Evolutionary conservation across 805 yeast species (phyloP), one percentile per base, ranked within the genome.

Genomic region (Candida odintsovae): DNA sequence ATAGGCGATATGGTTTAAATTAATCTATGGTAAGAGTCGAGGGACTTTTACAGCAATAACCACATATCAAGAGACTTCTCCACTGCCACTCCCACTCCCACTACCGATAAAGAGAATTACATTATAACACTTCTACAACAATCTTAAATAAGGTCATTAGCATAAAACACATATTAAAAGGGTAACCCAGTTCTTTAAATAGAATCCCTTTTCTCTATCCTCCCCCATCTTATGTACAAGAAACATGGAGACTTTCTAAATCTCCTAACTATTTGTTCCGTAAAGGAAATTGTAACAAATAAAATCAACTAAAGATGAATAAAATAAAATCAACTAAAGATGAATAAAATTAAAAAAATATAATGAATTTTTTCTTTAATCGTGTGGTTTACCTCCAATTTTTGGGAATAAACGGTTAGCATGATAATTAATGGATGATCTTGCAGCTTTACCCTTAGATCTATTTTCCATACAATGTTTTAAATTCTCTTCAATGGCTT

Each of bases 401-500:
- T 67, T 72, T 50, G 69, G 69, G 53, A 75, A 70, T 35, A 76
- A 62, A 57, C 82, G 70, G 35, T 75, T 71, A 16, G 81, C 75
- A 54, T 77, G 81, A 56, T 73, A 75, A 56, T 77, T 76, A 54
- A 76, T 73, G 38, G 76, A 72, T 40, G 77, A 68, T 54, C 64
- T 58, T 22, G 64, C 53, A 18, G 56, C 53, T 37, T 51, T 58
- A 13, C 53, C 51, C 46, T 55, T 57, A 26, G 62, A 52, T 53
- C 61, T 61, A 16, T 61, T 69, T 42, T 71, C 67, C 84, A 88
- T 86, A 63, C 97, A 90, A 13, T 67, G 66, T 60, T 87, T 87
- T 62, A 90, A 75, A 50, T 86, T 88, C 31, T 66, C 63, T 59
- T 84, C 95, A 41, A 87, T 66, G 8, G 70, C 71, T 21, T 75